phyloP scores from a whole-genome alignment of 2,329 filamentous ascomycete species.

The Aspergillus clavatus region DNA sequence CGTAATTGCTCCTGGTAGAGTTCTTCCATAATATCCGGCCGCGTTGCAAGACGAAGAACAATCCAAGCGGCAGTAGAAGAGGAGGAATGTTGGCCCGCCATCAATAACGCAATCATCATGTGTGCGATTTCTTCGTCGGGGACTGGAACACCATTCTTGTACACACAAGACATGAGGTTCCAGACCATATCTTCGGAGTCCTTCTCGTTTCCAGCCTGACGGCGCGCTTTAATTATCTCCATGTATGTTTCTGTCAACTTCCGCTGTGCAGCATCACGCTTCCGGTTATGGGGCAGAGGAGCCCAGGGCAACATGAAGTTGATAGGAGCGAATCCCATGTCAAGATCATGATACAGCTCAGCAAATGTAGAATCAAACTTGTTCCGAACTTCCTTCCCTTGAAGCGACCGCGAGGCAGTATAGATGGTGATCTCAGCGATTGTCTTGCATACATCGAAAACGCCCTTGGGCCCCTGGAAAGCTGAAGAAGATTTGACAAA shows the following conservation, averaged over 20 bases:
- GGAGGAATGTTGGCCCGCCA: conserved; percentile 88
- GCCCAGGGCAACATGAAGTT: conserved; percentile 90
- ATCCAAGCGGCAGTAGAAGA: conserved; percentile 83
- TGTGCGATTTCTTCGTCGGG: conserved; percentile 81
- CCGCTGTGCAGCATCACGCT: conserved; percentile 71
- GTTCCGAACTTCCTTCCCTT: conserved; percentile 76
- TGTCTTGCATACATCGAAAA: conserved; percentile 65
- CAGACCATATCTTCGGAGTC: conserved; percentile 76
- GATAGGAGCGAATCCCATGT: conserved; percentile 83
- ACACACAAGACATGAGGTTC: conserved; percentile 78
- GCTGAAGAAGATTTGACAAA: conserved; percentile 64
- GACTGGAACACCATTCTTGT: conserved; percentile 76
- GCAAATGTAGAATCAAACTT: conserved; percentile 78
- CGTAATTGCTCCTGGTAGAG: conserved; percentile 76
- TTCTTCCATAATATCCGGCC: conserved; percentile 75
- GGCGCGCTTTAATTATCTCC: conserved; percentile 71
- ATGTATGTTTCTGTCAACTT: conserved; percentile 79
- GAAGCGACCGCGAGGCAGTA: conserved; percentile 78
- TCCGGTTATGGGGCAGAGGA: conserved; percentile 81
- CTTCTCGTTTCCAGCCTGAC: conserved; percentile 48
- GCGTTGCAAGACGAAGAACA: conserved; percentile 70
- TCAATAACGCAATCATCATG: conserved; percentile 90
- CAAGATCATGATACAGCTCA: conserved; percentile 78
- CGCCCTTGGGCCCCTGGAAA: conserved; percentile 65
- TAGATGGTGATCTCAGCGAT: conserved; percentile 88